Evolutionary conservation across 2,329 filamentous ascomycete genomes (phyloP), one percentile per base, ranked within the genome.

Genomic region (Trichoderma aggressivum): DNA sequence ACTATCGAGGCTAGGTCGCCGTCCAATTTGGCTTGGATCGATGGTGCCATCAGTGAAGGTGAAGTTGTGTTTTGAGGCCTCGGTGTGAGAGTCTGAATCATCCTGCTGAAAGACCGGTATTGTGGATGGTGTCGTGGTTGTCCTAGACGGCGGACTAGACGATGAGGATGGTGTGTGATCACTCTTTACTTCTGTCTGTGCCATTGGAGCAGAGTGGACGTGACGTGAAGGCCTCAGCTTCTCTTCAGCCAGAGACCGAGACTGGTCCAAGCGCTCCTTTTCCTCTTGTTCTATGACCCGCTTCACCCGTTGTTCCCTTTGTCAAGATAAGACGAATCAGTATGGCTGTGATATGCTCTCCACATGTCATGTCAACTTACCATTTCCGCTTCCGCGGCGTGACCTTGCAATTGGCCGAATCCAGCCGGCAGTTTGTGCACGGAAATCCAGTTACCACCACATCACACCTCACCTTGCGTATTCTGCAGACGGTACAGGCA

Each of bases 391-490:
- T 66, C 47, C 67, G 60, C 21, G 61, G 47, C 21, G 50, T n/a
- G 14, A 73, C 63, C 14, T 60, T 58, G 56, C 73, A 74, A 16
- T 70, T 70, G 32, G 39, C 56, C 16, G 59, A 50, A 26, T 74
- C 73, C 58, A 74, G 28, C 14, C 43, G 53, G 34, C 73, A 74
- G 50, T 73, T 74, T 39, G 72, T 73, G 47, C 73, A 74, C 0
- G 73, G 73, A 2, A 69, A 63, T 3, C 73, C 73, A 28, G 59
- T 50, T 0, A 69, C 36, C 11, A 62, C 70, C n/a, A 74, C 73
- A 53, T 74, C 71, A 47, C 73, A 74, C 12, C 73, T 68, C 18
- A 74, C 72, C 53, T 74, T 74, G 58, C 73, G 70, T 0, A 65
- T 39, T 34, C 62, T 47, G 14, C 69, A 71, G 24, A 65, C 61